Evolutionary conservation across 805 yeast species (phyloP).

Genomic region (Candida khao-thaluensis): DNA sequence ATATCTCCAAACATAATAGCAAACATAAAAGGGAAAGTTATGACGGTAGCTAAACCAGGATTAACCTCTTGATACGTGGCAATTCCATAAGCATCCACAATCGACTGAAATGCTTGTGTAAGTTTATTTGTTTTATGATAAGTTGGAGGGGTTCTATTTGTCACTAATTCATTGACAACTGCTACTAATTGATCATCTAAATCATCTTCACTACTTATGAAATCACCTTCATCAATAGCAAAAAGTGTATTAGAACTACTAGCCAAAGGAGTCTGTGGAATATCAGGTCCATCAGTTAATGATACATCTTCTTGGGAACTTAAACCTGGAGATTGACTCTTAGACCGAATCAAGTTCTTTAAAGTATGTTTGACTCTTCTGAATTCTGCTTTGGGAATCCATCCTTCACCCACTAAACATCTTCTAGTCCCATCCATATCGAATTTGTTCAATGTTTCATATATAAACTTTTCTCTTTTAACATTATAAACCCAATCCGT

Average conservation of each 20-base stretch:
- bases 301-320: slow-evolving; percentile 19
- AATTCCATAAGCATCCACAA: slow-evolving; percentile 75
- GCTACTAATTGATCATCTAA: slow-evolving; percentile 30
- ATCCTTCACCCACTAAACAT: slow-evolving; percentile 70
- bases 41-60: slow-evolving; percentile 71
- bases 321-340: slow-evolving; percentile 13
- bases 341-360: slow-evolving; percentile 44
- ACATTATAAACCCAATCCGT: slow-evolving; percentile 34
- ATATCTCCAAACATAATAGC: slow-evolving; percentile 84
- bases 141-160: slow-evolving; percentile 70
- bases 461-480: slow-evolving; percentile 57
- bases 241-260: slow-evolving; percentile 18
- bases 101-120: slow-evolving; percentile 66
- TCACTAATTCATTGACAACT: slow-evolving; percentile 57
- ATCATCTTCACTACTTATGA: slow-evolving; percentile 12
- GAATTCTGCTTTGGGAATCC: slow-evolving; percentile 64
- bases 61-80: slow-evolving; percentile 75
- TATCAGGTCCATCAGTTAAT: slow-evolving; percentile 9
- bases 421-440: slow-evolving; percentile 66
- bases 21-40: slow-evolving; percentile 79
- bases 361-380: slow-evolving; percentile 34
- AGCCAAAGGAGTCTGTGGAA: slow-evolving; percentile 4
- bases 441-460: slow-evolving; percentile 59
- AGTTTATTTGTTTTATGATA: slow-evolving; percentile 69
- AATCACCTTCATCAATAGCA: slow-evolving; percentile 21